Percentiles rank a stretch among this genome's conserved stretches.
Conservation (phyloP, 2,329 filamentous ascomycete species). For the Venturia oleaginea region DNA sequence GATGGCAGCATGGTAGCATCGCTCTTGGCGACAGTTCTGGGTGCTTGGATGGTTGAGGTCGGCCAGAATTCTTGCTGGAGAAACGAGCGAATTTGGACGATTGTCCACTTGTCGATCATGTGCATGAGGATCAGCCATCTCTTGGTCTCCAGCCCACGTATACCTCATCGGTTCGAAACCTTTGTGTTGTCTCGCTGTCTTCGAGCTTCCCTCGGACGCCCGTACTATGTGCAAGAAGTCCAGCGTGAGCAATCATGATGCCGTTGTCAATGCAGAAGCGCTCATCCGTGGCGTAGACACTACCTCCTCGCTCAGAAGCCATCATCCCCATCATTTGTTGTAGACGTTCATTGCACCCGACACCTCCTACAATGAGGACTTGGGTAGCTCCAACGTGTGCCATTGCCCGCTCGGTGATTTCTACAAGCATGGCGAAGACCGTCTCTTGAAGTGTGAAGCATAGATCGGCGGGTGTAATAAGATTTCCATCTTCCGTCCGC, state of each 20-base stretch:
- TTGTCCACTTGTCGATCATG: not conserved
- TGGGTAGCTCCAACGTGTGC: conserved; percentile 86
- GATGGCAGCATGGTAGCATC: not conserved
- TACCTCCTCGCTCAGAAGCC: conserved; percentile 80
- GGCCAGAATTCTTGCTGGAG: no score
- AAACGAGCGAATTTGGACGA: no score
- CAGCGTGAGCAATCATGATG: conserved; percentile 98
- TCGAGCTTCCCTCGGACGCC: conserved; percentile 35
- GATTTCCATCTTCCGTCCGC: conserved; percentile 40
- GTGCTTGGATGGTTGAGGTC: not conserved
- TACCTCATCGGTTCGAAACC: conserved; percentile 43
- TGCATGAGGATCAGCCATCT: conserved; percentile 10
- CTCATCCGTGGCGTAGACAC: conserved; percentile 91
- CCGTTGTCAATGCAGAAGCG: conserved; percentile 98
- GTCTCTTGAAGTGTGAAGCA: conserved; percentile 96
- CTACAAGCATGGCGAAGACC: conserved; percentile 91
- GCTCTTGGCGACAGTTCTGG: not conserved
- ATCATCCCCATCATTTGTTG: conserved; percentile 99
- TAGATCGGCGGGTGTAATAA: conserved; percentile 71
- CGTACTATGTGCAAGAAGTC: conserved; percentile 72
- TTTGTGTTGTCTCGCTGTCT: conserved; percentile 30
- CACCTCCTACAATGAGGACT: conserved; percentile 90
- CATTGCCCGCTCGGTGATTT: conserved; percentile 98
- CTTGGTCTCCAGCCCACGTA: conserved; percentile 39
- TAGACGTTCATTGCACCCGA: conserved; percentile 87